Conservation (phyloP, 2,329 filamentous ascomycete genomes). For the Paraconiothyrium brasiliense region DNA sequence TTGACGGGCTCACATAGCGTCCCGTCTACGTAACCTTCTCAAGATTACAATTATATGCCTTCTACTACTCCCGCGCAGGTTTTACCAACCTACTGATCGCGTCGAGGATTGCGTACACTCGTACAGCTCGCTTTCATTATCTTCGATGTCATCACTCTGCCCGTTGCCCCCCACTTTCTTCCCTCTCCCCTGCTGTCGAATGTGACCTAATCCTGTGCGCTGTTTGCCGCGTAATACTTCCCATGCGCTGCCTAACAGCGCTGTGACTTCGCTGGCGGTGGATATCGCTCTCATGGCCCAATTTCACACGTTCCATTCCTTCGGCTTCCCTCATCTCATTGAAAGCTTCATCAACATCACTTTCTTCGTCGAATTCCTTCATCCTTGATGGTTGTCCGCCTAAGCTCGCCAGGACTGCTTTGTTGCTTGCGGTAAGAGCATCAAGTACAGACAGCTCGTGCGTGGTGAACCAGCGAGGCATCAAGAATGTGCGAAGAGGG, state of each 20-base stretch:
- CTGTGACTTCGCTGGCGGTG: constrained; percentile 22
- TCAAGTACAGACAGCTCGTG: constrained; percentile 61
- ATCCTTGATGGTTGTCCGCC: constrained; percentile 55
- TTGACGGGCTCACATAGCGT: too few relatives aligned
- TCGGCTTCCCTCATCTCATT: constrained; percentile 22
- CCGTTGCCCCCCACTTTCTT: neutral
- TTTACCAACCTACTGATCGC: too few relatives aligned
- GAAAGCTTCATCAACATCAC: constrained; percentile 32
- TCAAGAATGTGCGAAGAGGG: constrained; percentile 59
- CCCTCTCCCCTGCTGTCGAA: neutral
- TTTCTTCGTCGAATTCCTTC: constrained; percentile 28
- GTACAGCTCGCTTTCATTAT: too few relatives aligned
- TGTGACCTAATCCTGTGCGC: constrained; percentile 11
- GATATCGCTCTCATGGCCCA: constrained; percentile 13
- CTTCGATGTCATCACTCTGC: too few relatives aligned
- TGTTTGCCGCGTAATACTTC: constrained; percentile 28
- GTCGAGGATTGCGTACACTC: too few relatives aligned
- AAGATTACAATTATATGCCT: too few relatives aligned
- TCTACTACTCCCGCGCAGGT: too few relatives aligned
- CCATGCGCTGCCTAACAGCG: constrained; percentile 33
- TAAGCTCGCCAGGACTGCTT: constrained; percentile 62
- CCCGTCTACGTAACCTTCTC: too few relatives aligned
- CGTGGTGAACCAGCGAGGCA: constrained; percentile 61
- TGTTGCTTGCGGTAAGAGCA: constrained; percentile 61
- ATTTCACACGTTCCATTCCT: neutral